Conservation (phyloP, 352 stramenopile genomes). For the Phytophthora fragariaefolia region DNA sequence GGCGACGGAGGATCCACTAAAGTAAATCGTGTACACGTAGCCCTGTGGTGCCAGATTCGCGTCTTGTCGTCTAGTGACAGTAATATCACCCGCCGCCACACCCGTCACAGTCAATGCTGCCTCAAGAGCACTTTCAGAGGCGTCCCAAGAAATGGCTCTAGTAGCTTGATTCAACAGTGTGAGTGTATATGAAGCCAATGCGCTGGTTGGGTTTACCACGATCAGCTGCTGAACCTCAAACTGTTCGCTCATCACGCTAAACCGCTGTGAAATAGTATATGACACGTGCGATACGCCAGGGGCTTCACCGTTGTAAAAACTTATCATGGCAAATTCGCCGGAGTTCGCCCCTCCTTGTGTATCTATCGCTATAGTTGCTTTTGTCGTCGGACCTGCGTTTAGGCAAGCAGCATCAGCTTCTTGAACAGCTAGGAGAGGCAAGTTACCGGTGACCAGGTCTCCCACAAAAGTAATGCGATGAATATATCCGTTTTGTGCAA, state of each 20-base stretch:
- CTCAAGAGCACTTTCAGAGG: constrained; percentile 53
- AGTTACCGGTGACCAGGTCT: constrained; percentile 57
- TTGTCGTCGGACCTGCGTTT: constrained; percentile 12
- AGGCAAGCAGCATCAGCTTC: constrained; percentile 13
- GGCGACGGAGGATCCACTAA: constrained; percentile 49
- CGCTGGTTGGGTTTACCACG: constrained; percentile 50
- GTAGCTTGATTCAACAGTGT: constrained; percentile 46
- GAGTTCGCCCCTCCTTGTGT: constrained; percentile 36
- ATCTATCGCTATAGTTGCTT: constrained; percentile 25
- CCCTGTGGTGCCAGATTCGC: constrained; percentile 51
- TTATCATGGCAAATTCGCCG: constrained; percentile 53
- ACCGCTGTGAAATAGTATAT: constrained; percentile 70
- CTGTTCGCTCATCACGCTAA: constrained; percentile 73
- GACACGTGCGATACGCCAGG: constrained; percentile 45
- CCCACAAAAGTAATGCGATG: constrained; percentile 78
- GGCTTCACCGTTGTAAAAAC: constrained; percentile 62
- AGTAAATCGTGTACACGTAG: constrained; percentile 83
- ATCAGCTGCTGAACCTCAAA: constrained; percentile 74
- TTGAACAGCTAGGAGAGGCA: constrained; percentile 38
- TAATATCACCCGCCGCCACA: constrained; percentile 42
- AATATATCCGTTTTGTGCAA: constrained; percentile 59
- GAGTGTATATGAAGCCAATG: constrained; percentile 36
- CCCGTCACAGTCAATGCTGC: constrained; percentile 28
- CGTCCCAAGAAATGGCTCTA: constrained; percentile 62
- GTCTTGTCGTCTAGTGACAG: constrained; percentile 61